Conservation (phyloP, 768 basidiomycete species). For the Boletus edulis region DNA sequence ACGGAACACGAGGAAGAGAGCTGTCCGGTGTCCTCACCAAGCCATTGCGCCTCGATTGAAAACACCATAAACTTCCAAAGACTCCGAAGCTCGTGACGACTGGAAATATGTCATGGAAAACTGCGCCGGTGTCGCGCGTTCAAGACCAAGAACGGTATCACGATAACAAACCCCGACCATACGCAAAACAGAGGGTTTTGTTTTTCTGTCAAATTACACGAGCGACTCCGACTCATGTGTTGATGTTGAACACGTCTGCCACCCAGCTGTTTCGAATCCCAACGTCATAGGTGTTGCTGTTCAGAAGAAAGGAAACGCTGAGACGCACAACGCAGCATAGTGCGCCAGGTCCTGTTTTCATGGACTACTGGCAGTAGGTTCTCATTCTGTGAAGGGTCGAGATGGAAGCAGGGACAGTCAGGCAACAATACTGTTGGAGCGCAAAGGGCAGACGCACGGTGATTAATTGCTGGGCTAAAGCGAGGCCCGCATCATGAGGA, state of each 20-base stretch:
- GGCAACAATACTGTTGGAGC: not conserved
- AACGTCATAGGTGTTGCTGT: not conserved
- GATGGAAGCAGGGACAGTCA: slow-evolving; percentile 12
- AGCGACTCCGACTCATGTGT: slow-evolving; percentile 54
- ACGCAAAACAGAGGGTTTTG: slow-evolving; percentile 47
- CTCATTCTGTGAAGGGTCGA: slow-evolving; percentile 44
- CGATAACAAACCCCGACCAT: slow-evolving; percentile 59
- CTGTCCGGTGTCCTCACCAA: slow-evolving; percentile 46
- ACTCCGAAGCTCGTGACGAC: slow-evolving; percentile 78
- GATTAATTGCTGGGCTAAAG: slow-evolving; percentile 56
- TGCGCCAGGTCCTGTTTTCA: slow-evolving; percentile 66
- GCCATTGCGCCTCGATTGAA: slow-evolving; percentile 75
- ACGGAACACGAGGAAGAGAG: slow-evolving; percentile 14
- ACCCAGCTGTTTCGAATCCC: slow-evolving; percentile 56
- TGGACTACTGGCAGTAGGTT: slow-evolving; percentile 68
- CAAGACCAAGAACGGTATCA: slow-evolving; percentile 69
- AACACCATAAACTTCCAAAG: slow-evolving; percentile 74
- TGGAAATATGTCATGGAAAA: slow-evolving; percentile 77
- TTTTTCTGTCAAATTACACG: not conserved
- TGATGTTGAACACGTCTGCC: slow-evolving; percentile 77
- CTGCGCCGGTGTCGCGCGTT: slow-evolving; percentile 78
- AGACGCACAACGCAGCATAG: slow-evolving; percentile 61
- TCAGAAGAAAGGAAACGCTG: not conserved
- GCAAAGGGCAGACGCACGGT: slow-evolving; percentile 37
- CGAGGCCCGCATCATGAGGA: slow-evolving; percentile 51